A percentile compares a stretch with the other conserved stretches of the same genome.
Conservation (phyloP, 805 yeast genomes). For the Peterozyma toletana region DNA sequence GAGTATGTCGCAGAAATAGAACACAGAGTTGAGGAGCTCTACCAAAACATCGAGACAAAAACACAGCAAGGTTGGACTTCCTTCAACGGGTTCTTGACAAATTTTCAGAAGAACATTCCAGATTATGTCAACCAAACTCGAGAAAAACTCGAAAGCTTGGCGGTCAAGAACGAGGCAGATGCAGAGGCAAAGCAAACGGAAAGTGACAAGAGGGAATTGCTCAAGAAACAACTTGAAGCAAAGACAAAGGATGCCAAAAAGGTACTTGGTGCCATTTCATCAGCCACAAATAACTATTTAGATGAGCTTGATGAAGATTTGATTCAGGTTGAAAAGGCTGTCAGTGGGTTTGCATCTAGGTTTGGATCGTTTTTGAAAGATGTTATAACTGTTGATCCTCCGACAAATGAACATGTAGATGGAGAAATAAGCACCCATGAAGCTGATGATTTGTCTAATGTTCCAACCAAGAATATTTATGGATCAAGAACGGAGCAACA, state of each 20-base stretch:
- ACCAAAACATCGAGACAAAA: conserved; percentile 33
- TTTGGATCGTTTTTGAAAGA: conserved; percentile 50
- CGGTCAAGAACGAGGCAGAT: conserved; percentile 8
- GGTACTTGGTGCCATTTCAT: conserved; percentile 16
- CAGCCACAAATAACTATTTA: conserved; percentile 52
- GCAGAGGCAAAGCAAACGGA: conserved; percentile 1
- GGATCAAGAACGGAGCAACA: conserved; percentile 60
- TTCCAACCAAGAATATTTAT: conserved; percentile 29
- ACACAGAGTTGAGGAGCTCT: conserved; percentile 28
- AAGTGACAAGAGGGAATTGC: conserved; percentile 10
- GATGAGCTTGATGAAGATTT: conserved; percentile 70
- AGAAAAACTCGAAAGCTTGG: conserved; percentile 16
- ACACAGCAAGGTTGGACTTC: conserved; percentile 28
- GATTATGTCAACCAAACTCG: conserved; percentile 20
- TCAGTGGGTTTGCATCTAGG: conserved; percentile 51
- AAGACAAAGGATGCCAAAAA: conserved; percentile 11
- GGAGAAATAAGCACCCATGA: conserved; percentile 21
- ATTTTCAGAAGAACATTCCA: conserved; percentile 23
- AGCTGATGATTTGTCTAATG: conserved; percentile 35
- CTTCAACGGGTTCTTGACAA: conserved; percentile 26
- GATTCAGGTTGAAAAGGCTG: conserved; percentile 65
- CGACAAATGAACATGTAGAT: conserved; percentile 10
- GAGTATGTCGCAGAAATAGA: conserved; percentile 49
- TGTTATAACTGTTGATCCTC: conserved; percentile 23
- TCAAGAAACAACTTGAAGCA: conserved; percentile 13